Evolutionary conservation across 768 basidiomycete genomes (phyloP).

Genomic region (Suillus decipiens): DNA sequence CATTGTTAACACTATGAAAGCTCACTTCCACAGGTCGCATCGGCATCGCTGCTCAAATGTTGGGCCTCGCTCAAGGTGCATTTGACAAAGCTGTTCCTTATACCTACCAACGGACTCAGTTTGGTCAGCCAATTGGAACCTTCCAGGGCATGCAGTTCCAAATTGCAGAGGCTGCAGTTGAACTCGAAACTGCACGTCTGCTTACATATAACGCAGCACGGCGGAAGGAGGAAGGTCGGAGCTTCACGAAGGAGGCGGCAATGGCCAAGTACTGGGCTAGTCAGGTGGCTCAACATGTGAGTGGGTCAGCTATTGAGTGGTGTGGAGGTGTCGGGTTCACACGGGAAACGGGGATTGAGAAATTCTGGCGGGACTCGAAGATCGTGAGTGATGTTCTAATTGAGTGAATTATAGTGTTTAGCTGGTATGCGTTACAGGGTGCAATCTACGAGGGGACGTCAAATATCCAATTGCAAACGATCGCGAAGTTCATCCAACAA

Average conservation of each 20-base stretch:
- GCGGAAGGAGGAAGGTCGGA: slow-evolving; percentile 85
- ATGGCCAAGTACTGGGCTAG: slow-evolving; percentile 97
- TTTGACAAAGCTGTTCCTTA: slow-evolving; percentile 96
- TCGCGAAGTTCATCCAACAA: slow-evolving; percentile 89
- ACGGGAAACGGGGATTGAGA: slow-evolving; percentile 93
- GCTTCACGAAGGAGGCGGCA: slow-evolving; percentile 92
- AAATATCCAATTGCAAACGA: slow-evolving; percentile 98
- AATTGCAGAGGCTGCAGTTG: slow-evolving; percentile 85
- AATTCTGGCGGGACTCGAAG: slow-evolving; percentile 96
- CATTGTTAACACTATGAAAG: not conserved
- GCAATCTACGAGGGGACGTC: slow-evolving; percentile 94
- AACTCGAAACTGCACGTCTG: slow-evolving; percentile 88
- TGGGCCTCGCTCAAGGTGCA: slow-evolving; percentile 95
- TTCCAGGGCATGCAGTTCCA: slow-evolving; percentile 98
- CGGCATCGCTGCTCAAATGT: slow-evolving; percentile 98
- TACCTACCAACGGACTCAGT: slow-evolving; percentile 92
- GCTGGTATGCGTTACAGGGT: slow-evolving; percentile 47
- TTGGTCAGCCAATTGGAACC: slow-evolving; percentile 89
- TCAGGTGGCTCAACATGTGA: slow-evolving; percentile 84
- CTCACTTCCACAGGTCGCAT: slow-evolving; percentile 62
- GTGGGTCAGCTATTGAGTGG: slow-evolving; percentile 94
- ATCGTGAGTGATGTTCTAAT: slow-evolving; percentile 58
- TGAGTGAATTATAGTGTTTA: not conserved
- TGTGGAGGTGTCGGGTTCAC: slow-evolving; percentile 92
- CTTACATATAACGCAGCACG: slow-evolving; percentile 97